Base-by-base conservation (phyloP, 768 basidiomycete genomes). In the Suillus fuscotomentosus region DNA sequence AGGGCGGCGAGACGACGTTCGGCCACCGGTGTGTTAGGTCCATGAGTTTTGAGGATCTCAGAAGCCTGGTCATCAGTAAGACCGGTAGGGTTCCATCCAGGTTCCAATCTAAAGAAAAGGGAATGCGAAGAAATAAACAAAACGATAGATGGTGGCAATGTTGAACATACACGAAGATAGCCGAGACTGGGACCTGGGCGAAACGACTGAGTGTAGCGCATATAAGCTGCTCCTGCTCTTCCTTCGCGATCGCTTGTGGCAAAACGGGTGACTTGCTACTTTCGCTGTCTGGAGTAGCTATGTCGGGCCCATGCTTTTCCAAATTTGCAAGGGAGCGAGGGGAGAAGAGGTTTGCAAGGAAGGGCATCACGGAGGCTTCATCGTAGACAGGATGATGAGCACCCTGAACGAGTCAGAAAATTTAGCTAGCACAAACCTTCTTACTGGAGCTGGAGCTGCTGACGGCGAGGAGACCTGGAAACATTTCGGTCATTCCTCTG, bases 1-100 rank as follows among this genome's bases (percentile, higher is more conserved):
- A 79, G 47, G 3, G 70, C 70, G 3, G 71, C 74, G 54, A 75
- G 64, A 54, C 75, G 71, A 31, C 75, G 77, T 56, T 78, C 76
- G 31, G 56, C 69, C 5, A 77, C 71, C 0, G 76, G 70, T 55
- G 63, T 65, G 36, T 77, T 77, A 24, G 67, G 62, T 41, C 76
- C 76, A 64, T 73, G 66, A 24, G 42, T 62, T 9, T 63, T 43
- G 39, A 78, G 70, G 10, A 61, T 61, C 48, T 69, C 60, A 0
- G 67, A 48, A 53, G 70, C 68, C 2, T 11, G 47, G 43, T 71
- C 70, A 43, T 75, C 66, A 36, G 68, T 64, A 42, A 76, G 60
- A 55, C 74, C 76, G 41, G 65, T 60, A 5, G 69, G 66, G 20
- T 39, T 67, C 74, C 74, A 75, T 3, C 67, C 43, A 38, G 73